These are phyloP conservation scores for Vitis rotundifolia DNA, from an alignment of 164 flowering plant genomes.

Conservation along the genomic window DNA sequence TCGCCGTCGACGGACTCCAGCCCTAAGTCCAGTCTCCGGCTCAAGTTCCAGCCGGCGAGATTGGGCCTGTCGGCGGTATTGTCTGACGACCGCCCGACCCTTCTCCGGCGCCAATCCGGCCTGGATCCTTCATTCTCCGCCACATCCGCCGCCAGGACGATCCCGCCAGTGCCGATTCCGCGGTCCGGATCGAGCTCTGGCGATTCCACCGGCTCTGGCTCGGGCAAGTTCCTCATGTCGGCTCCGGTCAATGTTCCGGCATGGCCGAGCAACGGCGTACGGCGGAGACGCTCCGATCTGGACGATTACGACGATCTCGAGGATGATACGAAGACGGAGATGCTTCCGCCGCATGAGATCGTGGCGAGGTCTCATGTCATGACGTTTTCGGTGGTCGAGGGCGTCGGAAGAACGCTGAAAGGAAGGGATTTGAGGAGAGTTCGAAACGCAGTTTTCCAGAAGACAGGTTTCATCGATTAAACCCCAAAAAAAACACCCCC, in stretches of 20 bases:
- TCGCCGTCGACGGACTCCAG: slow-evolving; percentile 6
- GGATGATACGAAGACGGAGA: slow-evolving; percentile 34
- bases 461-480: slow-evolving; percentile 62
- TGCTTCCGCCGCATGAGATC: slow-evolving; percentile 67
- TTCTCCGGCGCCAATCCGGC: slow-evolving; percentile 33
- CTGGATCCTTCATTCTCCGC: slow-evolving; percentile 39
- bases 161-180: slow-evolving; percentile 26
- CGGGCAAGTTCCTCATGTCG: slow-evolving; percentile 32
- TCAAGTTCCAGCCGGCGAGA: slow-evolving; percentile 20
- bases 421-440: slow-evolving; percentile 60
- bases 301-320: slow-evolving; percentile 4
- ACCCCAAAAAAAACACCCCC: background rate
- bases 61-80: slow-evolving; percentile 55
- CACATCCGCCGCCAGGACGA: slow-evolving; percentile 28
- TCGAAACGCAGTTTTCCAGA: slow-evolving; percentile 54
- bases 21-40: slow-evolving; percentile 11
- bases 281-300: background rate
- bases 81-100: slow-evolving; percentile 27
- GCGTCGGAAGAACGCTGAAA: slow-evolving; percentile 70
- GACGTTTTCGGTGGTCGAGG: slow-evolving; percentile 63
- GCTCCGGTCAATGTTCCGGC: slow-evolving; percentile 61
- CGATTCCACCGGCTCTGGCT: slow-evolving; percentile 11
- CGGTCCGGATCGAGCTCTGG: slow-evolving; percentile 19
- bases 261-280: slow-evolving; percentile 30
- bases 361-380: slow-evolving; percentile 47